Conservation (phyloP, 2,329 filamentous ascomycete genomes). For the Coniochaeta sp. region DNA sequence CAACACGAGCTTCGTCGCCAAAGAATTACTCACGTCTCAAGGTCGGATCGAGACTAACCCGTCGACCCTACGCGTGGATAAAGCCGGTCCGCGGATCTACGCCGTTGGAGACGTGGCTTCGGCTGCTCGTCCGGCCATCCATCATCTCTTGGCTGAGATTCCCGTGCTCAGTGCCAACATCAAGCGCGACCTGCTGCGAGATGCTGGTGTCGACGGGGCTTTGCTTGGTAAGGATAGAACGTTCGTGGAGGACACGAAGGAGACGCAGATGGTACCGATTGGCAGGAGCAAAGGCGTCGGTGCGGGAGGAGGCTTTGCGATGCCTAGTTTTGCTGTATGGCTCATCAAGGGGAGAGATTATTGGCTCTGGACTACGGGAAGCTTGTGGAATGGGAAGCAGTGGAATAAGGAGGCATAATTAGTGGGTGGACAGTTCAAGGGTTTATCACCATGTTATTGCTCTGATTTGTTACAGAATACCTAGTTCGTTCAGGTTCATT, state of each 20-base stretch:
- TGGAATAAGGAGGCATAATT: conserved; percentile 32
- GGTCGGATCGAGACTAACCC: conserved; percentile 29
- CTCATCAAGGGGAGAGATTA: conserved; percentile 42
- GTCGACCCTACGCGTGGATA: conserved; percentile 24
- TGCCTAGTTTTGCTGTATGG: conserved; percentile 39
- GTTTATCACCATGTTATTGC: too few relatives aligned
- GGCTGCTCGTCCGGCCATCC: conserved; percentile 30
- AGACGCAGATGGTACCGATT: conserved; percentile 39
- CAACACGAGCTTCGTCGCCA: conserved; percentile 12
- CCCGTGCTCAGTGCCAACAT: conserved; percentile 38
- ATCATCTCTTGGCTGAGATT: conserved; percentile 30
- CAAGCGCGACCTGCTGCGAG: conserved; percentile 37
- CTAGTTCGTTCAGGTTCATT: too few relatives aligned
- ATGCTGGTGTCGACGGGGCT: conserved; percentile 15
- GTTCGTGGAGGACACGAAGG: conserved; percentile 33
- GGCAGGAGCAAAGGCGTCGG: conserved; percentile 37
- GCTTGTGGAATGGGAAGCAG: conserved; percentile 41
- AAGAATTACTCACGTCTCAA: conserved; percentile 14
- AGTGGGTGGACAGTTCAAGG: too few relatives aligned
- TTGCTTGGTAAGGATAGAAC: conserved; percentile 17
- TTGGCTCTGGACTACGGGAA: conserved; percentile 40
- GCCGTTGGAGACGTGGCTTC: conserved; percentile 36
- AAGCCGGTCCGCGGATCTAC: conserved; percentile 27
- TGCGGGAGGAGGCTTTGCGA: conserved; percentile 28
- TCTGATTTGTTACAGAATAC: too few relatives aligned